Evolutionary conservation across 2,329 filamentous ascomycete species (phyloP), one percentile per base, ranked within the genome.

Genomic region (Pestalotiopsis sp.): DNA sequence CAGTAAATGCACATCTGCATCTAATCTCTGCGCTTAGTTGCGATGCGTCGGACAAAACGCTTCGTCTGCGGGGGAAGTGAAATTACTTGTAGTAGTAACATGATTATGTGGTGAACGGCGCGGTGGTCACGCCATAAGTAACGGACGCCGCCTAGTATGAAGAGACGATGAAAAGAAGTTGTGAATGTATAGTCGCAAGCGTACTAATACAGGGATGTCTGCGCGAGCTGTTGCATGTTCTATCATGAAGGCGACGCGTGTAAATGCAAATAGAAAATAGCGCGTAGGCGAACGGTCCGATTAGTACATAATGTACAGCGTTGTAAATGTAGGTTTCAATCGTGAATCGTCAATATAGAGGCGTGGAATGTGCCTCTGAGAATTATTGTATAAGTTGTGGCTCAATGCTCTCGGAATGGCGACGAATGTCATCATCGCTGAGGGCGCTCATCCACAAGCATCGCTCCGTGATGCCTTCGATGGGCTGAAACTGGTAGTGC

Each of bases 381-480:
- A n/a, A 36, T 36, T 23, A 7, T 49, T 39, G 56, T 58, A 69
- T 67, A 72, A 83, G 59, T 38, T 20, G 20, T 49, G 66, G 66
- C 77, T 89, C 85, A 39, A 90, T 75, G 67, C 76, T 79, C 67
- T 86, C 84, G 0, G 86, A 87, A 67, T 84, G 82, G 70, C 80
- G 82, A 68, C 87, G 82, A 75, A 96, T 94, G 75, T 95, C 92
- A n/a, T 90, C 89, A 72, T 95, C 93, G 67, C 82, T 88, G 67
- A 96, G 78, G 11, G 93, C 92, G 61, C 92, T 91, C 82, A 96
- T 90, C 93, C 94, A 96, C n/a, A 96, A 84, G 78, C 93, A 96
- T 71, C 92, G 87, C 80, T 94, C 92, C 4, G 93, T 91, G 65
- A 94, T 88, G 66, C 92, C 92, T 71, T 94, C 91, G 49, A 95